Evolutionary conservation across 345 rosid species (phyloP).

Genomic region (Mercurialis annua): DNA sequence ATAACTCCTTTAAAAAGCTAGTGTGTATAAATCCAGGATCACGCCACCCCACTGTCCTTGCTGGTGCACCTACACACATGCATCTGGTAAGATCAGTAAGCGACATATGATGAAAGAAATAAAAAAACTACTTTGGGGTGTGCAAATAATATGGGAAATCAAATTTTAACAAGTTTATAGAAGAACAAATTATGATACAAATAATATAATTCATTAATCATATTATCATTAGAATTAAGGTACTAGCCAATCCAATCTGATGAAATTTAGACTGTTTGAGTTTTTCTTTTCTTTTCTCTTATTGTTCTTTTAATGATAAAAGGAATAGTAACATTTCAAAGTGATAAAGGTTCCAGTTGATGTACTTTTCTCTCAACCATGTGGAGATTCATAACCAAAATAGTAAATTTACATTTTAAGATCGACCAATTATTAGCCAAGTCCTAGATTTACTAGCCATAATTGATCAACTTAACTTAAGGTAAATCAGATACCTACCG

Average conservation of each 20-base stretch:
- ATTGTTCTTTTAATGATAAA: neutral
- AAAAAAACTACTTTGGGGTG: neutral
- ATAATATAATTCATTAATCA: too few species aligned
- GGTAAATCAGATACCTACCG: constrained; percentile 33
- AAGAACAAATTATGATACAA: neutral
- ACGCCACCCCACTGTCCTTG: constrained; percentile 76
- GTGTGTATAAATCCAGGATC: constrained; percentile 81
- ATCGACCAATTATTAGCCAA: neutral
- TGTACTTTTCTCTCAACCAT: neutral
- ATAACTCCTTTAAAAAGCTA: constrained; percentile 59
- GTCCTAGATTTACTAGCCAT: neutral
- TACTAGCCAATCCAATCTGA: neutral
- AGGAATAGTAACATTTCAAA: neutral
- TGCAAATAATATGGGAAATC: neutral
- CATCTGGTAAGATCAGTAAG: constrained; percentile 12
- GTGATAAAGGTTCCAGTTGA: neutral
- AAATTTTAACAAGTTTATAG: neutral
- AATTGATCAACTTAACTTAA: neutral
- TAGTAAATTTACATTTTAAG: neutral
- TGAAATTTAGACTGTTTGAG: neutral
- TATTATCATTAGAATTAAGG: neutral
- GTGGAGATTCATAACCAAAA: neutral
- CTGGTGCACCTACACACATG: constrained; percentile 46
- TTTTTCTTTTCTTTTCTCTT: neutral
- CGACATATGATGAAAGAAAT: neutral